Conservation (phyloP, 345 rosid genomes). For the Stellera chamaejasme region DNA sequence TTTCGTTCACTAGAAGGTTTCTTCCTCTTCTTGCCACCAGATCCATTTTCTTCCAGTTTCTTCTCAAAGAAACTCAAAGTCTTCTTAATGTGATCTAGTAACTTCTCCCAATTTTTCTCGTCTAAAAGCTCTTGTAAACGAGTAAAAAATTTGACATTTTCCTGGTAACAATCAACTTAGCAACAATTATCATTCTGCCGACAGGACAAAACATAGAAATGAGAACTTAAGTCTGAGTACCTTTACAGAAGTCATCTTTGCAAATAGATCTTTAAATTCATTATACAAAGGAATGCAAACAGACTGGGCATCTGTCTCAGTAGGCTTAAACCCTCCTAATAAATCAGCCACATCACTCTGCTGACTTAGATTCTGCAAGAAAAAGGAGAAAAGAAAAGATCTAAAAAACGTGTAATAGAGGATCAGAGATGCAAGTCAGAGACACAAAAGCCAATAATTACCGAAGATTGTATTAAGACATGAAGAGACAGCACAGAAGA, state of each 20-base stretch:
- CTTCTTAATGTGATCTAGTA: constrained; percentile 41
- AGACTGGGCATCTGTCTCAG: constrained; percentile 41
- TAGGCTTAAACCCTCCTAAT: constrained; percentile 94
- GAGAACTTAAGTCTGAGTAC: constrained; percentile 24
- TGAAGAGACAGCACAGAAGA: background rate
- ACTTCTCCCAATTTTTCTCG: constrained; percentile 50
- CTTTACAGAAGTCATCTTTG: constrained; percentile 39
- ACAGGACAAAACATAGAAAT: background rate
- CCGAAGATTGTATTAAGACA: background rate
- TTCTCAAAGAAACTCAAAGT: constrained; percentile 26
- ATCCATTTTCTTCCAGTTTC: constrained; percentile 21
- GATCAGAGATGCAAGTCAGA: background rate
- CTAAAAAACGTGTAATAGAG: background rate
- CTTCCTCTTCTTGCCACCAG: constrained; percentile 60
- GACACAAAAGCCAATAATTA: constrained; percentile 5
- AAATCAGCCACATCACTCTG: constrained; percentile 94
- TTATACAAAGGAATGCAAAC: constrained; percentile 61
- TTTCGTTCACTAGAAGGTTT: constrained; percentile 36
- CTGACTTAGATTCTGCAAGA: constrained; percentile 85
- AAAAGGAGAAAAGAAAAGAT: constrained; percentile 6
- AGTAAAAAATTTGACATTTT: constrained; percentile 26
- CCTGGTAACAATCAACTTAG: constrained; percentile 32
- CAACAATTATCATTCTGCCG: constrained; percentile 12
- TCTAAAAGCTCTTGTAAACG: constrained; percentile 34
- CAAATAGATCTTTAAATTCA: constrained; percentile 57